These are phyloP conservation scores for Mesembryanthemum crystallinum DNA, from an alignment of 148 eudicot genomes.

Conservation along the genomic window DNA sequence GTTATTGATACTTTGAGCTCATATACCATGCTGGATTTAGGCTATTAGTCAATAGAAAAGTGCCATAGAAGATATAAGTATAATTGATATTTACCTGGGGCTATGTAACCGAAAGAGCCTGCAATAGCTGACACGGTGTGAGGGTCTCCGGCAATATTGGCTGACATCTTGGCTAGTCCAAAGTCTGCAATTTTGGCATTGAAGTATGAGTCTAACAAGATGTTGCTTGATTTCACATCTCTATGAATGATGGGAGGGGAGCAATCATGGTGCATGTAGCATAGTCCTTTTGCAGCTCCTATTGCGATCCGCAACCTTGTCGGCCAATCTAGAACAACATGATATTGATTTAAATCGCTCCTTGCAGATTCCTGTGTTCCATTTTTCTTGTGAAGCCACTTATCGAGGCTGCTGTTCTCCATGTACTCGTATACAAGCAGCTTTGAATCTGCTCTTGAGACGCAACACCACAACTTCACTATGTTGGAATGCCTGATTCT, in stretches of 20 bases:
- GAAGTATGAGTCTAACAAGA: conserved; percentile 48
- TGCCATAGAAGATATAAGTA: too few relatives aligned
- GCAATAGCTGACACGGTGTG: conserved; percentile 46
- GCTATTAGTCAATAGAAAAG: too few relatives aligned
- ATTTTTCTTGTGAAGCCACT: conserved; percentile 49
- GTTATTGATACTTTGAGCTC: too few relatives aligned
- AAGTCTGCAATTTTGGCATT: conserved; percentile 56
- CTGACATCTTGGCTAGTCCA: conserved; percentile 45
- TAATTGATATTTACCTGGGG: too few relatives aligned
- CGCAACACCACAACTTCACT: conserved; percentile 67
- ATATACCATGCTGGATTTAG: too few relatives aligned
- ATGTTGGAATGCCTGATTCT: conserved; percentile 61
- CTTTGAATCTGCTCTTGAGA: conserved; percentile 57
- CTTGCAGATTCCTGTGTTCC: conserved; percentile 43
- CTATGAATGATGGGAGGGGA: too few relatives aligned
- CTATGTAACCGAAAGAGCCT: conserved; percentile 56
- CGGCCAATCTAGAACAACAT: conserved; percentile 43
- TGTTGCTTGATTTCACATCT: conserved; percentile 55
- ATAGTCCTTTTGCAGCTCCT: too few relatives aligned
- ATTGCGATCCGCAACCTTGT: conserved; percentile 43
- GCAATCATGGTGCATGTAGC: too few relatives aligned
- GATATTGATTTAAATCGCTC: background rate
- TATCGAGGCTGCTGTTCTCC: too few relatives aligned
- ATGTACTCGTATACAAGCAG: too few relatives aligned
- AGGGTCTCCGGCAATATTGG: conserved; percentile 33